Percentiles rank a stretch among this genome's conserved stretches.
Conservation (phyloP, 1,139 yeast genomes). For the Taphrina pruni region DNA sequence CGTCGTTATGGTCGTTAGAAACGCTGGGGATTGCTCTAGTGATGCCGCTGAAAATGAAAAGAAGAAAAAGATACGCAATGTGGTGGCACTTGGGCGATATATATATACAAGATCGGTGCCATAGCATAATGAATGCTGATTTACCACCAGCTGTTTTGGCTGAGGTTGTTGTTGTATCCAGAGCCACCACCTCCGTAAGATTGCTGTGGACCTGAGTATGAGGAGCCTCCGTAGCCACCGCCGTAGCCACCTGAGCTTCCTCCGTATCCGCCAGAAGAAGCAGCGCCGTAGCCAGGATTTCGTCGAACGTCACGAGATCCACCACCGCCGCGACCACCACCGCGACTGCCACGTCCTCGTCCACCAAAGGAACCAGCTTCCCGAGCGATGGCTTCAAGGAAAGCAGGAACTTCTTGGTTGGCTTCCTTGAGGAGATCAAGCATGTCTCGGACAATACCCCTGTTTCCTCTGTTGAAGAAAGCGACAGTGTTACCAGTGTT, state of each 20-base stretch:
- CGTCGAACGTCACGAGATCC: conserved; percentile 56
- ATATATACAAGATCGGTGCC: conserved; percentile 12
- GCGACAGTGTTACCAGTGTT: conserved; percentile 98
- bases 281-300: conserved; percentile 51
- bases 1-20: conserved; percentile 28
- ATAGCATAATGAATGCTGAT: not conserved
- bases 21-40: conserved; percentile 23
- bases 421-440: conserved; percentile 90
- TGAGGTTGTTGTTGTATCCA: conserved; percentile 44
- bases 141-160: conserved; percentile 53
- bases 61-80: not conserved
- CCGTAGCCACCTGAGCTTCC: conserved; percentile 46
- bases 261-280: conserved; percentile 44
- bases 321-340: conserved; percentile 51
- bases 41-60: conserved; percentile 8
- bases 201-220: conserved; percentile 49
- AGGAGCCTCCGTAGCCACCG: conserved; percentile 46
- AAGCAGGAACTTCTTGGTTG: conserved; percentile 94
- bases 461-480: conserved; percentile 94
- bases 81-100: not conserved
- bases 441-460: conserved; percentile 84
- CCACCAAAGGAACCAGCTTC: conserved; percentile 71
- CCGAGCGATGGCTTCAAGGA: conserved; percentile 78
- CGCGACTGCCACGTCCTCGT: conserved; percentile 61
- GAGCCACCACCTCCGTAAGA: conserved; percentile 50